phyloP scores from a whole-genome alignment of 2,329 filamentous ascomycete species.

The Aspergillus caelatus region DNA sequence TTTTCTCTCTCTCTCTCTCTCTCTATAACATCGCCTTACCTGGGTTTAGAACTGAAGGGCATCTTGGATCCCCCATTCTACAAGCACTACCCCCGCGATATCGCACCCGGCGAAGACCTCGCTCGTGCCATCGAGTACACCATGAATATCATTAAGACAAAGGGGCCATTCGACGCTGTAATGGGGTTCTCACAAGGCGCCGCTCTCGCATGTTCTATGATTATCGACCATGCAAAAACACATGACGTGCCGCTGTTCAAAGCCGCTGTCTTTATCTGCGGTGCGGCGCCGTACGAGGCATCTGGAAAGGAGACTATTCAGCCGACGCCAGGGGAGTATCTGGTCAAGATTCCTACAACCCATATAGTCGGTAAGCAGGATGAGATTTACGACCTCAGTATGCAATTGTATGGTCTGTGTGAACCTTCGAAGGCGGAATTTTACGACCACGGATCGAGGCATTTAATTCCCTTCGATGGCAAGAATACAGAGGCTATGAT shows the following conservation, averaged over 20 bases:
- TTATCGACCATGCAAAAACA: slow-evolving; percentile 26
- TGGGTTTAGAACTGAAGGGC: slow-evolving; percentile 31
- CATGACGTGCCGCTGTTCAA: slow-evolving; percentile 32
- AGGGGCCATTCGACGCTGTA: slow-evolving; percentile 37
- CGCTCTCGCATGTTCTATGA: slow-evolving; percentile 30
- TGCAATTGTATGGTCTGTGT: slow-evolving; percentile 38
- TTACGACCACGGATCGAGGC: slow-evolving; percentile 41
- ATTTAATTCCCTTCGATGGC: slow-evolving; percentile 37
- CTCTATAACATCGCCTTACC: not conserved
- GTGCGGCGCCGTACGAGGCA: slow-evolving; percentile 28
- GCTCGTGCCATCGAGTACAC: slow-evolving; percentile 30
- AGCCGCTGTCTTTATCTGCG: slow-evolving; percentile 35
- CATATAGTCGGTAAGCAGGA: slow-evolving; percentile 44
- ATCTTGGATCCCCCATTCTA: slow-evolving; percentile 36
- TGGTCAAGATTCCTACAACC: slow-evolving; percentile 40
- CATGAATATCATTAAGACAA: slow-evolving; percentile 20
- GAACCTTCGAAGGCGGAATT: slow-evolving; percentile 31
- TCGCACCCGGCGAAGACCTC: slow-evolving; percentile 26
- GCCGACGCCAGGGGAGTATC: slow-evolving; percentile 17
- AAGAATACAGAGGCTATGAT: slow-evolving; percentile 32
- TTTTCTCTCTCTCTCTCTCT: not conserved
- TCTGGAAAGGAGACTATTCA: slow-evolving; percentile 23
- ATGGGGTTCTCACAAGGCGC: slow-evolving; percentile 38
- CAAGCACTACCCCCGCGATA: slow-evolving; percentile 32
- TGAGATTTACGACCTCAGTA: slow-evolving; percentile 30